Percentiles rank a stretch among this genome's conserved stretches.
Evolutionary conservation across 176 grass and related monocot genomes (phyloP).

Genomic region (Phoenix dactylifera): DNA sequence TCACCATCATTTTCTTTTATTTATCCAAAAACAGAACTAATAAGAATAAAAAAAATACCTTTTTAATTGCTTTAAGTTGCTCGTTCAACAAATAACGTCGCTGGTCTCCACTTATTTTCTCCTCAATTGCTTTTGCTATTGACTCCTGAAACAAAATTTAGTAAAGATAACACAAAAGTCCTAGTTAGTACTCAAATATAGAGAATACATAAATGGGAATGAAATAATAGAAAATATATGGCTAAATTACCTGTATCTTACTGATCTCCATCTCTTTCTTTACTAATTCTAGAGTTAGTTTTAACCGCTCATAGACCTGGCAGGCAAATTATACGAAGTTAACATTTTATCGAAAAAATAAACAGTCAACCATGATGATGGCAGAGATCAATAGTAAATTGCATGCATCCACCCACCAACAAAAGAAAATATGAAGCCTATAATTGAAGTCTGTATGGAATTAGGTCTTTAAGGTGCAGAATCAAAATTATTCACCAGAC

Average conservation of each 20-base stretch:
- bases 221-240: neutral
- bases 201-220: constrained; percentile 19
- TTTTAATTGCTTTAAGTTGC: constrained; percentile 99
- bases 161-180: neutral
- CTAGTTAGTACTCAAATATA: too few species aligned
- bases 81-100: constrained; percentile 92
- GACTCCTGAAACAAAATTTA: constrained; percentile 55
- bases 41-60: constrained; percentile 32
- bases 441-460: too few species aligned
- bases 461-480: too few species aligned
- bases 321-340: constrained; percentile 14
- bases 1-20: too few species aligned
- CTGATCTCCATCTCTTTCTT: constrained; percentile 99
- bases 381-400: too few species aligned
- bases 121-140: constrained; percentile 97
- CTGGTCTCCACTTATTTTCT: constrained; percentile 95
- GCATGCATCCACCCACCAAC: too few species aligned
- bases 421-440: too few species aligned
- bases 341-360: too few species aligned
- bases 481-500: too few species aligned
- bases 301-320: constrained; percentile 90
- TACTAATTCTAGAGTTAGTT: constrained; percentile 82
- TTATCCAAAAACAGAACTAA: too few species aligned
- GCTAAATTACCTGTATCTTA: constrained; percentile 65
- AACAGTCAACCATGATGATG: too few species aligned